These are phyloP conservation scores for Scheffersomyces quercinus DNA, from an alignment of 1,139 yeast genomes.

Conservation along the genomic window DNA sequence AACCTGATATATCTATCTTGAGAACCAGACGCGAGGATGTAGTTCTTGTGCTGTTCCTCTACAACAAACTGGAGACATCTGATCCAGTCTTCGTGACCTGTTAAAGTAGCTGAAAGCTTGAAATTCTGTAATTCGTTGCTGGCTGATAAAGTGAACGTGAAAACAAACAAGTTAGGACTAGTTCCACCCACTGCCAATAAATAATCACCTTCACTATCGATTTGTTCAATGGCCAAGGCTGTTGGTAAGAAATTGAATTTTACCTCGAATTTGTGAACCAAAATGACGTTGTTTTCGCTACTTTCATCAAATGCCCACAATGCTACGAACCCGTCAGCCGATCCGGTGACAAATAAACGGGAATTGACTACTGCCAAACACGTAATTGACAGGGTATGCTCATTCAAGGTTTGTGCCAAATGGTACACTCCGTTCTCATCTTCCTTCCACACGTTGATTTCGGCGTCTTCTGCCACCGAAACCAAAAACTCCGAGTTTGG, in stretches of 20 bases:
- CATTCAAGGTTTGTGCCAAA: conserved; percentile 35
- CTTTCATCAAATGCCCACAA: conserved; percentile 44
- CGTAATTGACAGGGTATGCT: conserved; percentile 51
- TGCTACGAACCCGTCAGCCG: conserved; percentile 60
- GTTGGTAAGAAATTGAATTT: conserved; percentile 64
- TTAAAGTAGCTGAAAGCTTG: conserved; percentile 51
- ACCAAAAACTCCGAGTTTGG: conserved; percentile 49
- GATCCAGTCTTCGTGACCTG: conserved; percentile 96
- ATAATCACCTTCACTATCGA: conserved; percentile 35
- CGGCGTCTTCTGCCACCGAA: conserved; percentile 66
- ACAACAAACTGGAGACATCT: conserved; percentile 66
- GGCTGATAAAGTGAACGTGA: conserved; percentile 35
- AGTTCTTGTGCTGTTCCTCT: conserved; percentile 47
- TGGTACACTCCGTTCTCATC: conserved; percentile 14
- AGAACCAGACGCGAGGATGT: conserved; percentile 78
- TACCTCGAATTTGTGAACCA: conserved; percentile 38
- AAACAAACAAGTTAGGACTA: conserved; percentile 54
- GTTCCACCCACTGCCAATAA: conserved; percentile 88
- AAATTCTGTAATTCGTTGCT: conserved; percentile 19
- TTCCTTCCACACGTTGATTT: conserved; percentile 60
- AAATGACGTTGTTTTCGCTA: conserved; percentile 17
- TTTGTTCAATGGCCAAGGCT: conserved; percentile 52
- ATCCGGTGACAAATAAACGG: conserved; percentile 56
- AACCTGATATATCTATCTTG: conserved; percentile 87
- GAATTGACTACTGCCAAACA: conserved; percentile 40